Percentiles rank a stretch among this genome's conserved stretches.
Evolutionary conservation across 371 early-diverging fungal species (phyloP).

Genomic region (Gilbertella persicaria): DNA sequence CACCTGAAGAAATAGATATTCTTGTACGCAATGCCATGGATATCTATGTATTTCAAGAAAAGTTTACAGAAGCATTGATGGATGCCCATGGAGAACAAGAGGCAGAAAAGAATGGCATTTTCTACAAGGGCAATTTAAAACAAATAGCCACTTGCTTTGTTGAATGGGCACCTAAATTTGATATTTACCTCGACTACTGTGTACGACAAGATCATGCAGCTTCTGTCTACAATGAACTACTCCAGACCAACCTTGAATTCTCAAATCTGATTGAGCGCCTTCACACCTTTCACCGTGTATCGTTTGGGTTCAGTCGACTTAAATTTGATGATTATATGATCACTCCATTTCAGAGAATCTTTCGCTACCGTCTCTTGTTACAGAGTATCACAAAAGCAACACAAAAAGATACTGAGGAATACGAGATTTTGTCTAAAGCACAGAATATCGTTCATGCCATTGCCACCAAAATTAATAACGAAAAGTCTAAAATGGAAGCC

Average conservation of each 20-base stretch:
- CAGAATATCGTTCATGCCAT: slow-evolving; percentile 35
- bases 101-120: slow-evolving; percentile 5
- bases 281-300: slow-evolving; percentile 25
- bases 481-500: slow-evolving; percentile 36
- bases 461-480: slow-evolving; percentile 30
- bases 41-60: slow-evolving; percentile 27
- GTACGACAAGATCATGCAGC: slow-evolving; percentile 42
- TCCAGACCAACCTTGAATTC: slow-evolving; percentile 30
- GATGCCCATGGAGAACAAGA: slow-evolving; percentile 24
- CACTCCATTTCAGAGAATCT: slow-evolving; percentile 51
- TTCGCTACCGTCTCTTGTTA: slow-evolving; percentile 40
- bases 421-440: slow-evolving; percentile 28
- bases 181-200: slow-evolving; percentile 46
- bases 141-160: slow-evolving; percentile 40
- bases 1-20: slow-evolving; percentile 19
- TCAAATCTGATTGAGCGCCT: slow-evolving; percentile 23
- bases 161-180: slow-evolving; percentile 36
- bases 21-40: slow-evolving; percentile 33
- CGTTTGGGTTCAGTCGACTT: slow-evolving; percentile 22
- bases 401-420: slow-evolving; percentile 28
- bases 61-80: slow-evolving; percentile 21
- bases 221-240: slow-evolving; percentile 27
- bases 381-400: slow-evolving; percentile 41
- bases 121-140: slow-evolving; percentile 26
- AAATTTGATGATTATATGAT: slow-evolving; percentile 51